These are phyloP conservation scores for Saccharomycopsis fodiens DNA, from an alignment of 805 yeast species.

Conservation along the genomic window DNA sequence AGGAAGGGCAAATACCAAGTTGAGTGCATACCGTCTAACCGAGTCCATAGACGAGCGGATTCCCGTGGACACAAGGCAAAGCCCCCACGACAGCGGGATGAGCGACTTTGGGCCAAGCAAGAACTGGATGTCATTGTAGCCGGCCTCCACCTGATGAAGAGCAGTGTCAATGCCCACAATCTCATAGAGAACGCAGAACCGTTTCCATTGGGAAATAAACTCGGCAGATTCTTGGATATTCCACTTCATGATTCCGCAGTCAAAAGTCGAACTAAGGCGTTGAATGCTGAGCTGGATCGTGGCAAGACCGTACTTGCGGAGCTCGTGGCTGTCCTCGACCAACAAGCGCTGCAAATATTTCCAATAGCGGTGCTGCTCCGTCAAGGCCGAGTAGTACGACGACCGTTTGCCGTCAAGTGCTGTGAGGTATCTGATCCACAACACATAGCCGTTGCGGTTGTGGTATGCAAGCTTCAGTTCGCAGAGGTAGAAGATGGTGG, in stretches of 20 bases:
- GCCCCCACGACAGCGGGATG: slow-evolving; percentile 65
- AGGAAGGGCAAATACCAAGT: slow-evolving; percentile 47
- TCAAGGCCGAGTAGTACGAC: slow-evolving; percentile 12
- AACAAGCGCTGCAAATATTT: slow-evolving; percentile 46
- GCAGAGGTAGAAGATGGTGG: slow-evolving; percentile 29
- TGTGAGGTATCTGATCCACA: slow-evolving; percentile 49
- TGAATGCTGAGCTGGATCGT: slow-evolving; percentile 56
- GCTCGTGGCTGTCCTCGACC: slow-evolving; percentile 51
- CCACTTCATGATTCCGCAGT: slow-evolving; percentile 37
- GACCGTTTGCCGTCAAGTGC: slow-evolving; percentile 15
- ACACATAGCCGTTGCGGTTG: slow-evolving; percentile 37
- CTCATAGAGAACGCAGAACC: slow-evolving; percentile 68
- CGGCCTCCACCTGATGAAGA: slow-evolving; percentile 77
- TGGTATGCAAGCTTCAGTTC: slow-evolving; percentile 25
- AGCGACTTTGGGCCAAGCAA: slow-evolving; percentile 31
- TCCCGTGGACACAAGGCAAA: slow-evolving; percentile 68
- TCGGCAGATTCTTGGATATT: slow-evolving; percentile 24
- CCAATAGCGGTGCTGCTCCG: slow-evolving; percentile 43
- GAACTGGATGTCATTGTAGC: slow-evolving; percentile 46
- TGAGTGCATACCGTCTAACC: slow-evolving; percentile 56
- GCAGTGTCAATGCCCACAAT: slow-evolving; percentile 81
- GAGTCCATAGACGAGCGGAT: slow-evolving; percentile 70
- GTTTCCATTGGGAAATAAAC: slow-evolving; percentile 54
- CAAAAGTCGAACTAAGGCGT: slow-evolving; percentile 30
- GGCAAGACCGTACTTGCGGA: slow-evolving; percentile 59